A percentile compares a stretch with the other conserved stretches of the same genome.
Evolutionary conservation across 179 eudicot genomes (phyloP).

Genomic region (Kewa caespitosa): DNA sequence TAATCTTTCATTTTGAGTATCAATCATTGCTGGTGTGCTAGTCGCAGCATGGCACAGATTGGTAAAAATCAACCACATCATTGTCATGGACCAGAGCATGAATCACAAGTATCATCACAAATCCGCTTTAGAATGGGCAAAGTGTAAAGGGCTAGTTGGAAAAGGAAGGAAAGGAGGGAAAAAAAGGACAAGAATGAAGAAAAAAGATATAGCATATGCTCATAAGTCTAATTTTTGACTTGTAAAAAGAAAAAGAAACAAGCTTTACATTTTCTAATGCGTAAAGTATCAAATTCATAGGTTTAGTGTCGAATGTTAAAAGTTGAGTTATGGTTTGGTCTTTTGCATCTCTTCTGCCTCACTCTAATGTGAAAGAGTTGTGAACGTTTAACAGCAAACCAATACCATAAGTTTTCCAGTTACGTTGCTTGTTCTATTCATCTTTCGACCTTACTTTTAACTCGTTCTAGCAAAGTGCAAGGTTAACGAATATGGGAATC

Average conservation of each 20-base stretch:
- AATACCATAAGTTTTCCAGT: no score
- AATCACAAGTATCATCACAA: conserved; percentile 28
- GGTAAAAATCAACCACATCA: conserved; percentile 23
- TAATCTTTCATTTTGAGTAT: no score
- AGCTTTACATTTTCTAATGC: conserved; percentile 6
- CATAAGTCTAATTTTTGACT: background rate
- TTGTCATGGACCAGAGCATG: conserved; percentile 33
- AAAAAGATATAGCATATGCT: background rate
- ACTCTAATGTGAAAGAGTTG: no score
- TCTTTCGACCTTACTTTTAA: no score
- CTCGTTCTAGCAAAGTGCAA: no score
- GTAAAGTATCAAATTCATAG: conserved; percentile 2
- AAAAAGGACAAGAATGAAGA: background rate
- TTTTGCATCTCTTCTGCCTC: background rate
- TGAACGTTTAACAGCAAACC: no score
- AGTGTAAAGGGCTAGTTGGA: conserved; percentile 10
- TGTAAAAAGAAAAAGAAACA: conserved; percentile 8
- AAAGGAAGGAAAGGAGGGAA: conserved; percentile 1
- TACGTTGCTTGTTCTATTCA: no score
- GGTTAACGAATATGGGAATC: no score
- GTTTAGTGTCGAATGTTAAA: background rate
- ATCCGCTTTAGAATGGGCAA: no score
- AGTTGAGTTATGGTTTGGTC: background rate
- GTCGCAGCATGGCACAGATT: conserved; percentile 8
- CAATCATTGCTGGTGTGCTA: conserved; percentile 29